Percentiles rank a stretch among this genome's conserved stretches.
phyloP scores from a whole-genome alignment of 2,329 filamentous ascomycete species.

The Aspergillus spinulosporus region DNA sequence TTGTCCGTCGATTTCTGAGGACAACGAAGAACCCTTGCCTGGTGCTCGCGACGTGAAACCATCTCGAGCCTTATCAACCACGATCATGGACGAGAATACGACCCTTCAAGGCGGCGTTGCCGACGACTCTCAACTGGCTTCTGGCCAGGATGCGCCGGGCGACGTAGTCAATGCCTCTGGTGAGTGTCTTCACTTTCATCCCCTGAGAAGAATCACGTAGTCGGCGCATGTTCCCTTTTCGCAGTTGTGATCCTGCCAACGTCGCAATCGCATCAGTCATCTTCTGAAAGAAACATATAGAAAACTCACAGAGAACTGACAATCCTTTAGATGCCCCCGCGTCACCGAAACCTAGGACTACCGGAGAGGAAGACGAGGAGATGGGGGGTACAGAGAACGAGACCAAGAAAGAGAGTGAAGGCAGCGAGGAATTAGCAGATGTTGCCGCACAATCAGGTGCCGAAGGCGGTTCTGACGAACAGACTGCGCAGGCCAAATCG shows the following conservation, averaged over 20 bases:
- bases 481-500: slow-evolving; percentile 71
- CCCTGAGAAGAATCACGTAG: slow-evolving; percentile 13
- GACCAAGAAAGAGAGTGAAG: slow-evolving; percentile 48
- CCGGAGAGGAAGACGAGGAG: slow-evolving; percentile 69
- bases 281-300: slow-evolving; percentile 31
- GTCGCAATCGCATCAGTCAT: slow-evolving; percentile 37
- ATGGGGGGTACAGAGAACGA: slow-evolving; percentile 66
- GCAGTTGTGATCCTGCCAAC: slow-evolving; percentile 26
- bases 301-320: slow-evolving; percentile 50
- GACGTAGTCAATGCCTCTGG: slow-evolving; percentile 35
- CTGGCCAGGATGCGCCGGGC: slow-evolving; percentile 32
- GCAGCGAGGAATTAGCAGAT: slow-evolving; percentile 47
- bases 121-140: slow-evolving; percentile 31
- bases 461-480: slow-evolving; percentile 55
- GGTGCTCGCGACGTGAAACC: slow-evolving; percentile 31
- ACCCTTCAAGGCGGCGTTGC: slow-evolving; percentile 28
- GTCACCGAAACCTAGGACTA: slow-evolving; percentile 63
- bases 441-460: slow-evolving; percentile 46
- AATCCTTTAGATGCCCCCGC: slow-evolving; percentile 70
- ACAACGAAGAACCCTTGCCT: slow-evolving; percentile 33
- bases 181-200: slow-evolving; percentile 26
- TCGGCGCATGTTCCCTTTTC: slow-evolving; percentile 11
- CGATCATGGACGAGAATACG: slow-evolving; percentile 40
- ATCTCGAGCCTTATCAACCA: slow-evolving; percentile 27
- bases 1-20: slow-evolving; percentile 19